These are phyloP conservation scores for Eutrema heterophyllum DNA, from an alignment of 345 rosid species.

Conservation along the genomic window DNA sequence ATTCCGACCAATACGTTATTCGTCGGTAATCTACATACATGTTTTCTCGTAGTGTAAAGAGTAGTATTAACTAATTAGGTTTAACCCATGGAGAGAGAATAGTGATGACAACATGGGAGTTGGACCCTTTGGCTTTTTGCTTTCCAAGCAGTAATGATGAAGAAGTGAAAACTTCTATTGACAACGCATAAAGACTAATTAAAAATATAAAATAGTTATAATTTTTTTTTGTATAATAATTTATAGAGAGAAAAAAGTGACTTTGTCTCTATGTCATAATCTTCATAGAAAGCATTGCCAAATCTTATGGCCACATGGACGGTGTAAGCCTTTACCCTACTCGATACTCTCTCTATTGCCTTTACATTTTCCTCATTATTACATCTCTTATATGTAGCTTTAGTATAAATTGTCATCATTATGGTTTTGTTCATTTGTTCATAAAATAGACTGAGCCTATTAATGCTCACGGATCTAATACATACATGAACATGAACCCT, in stretches of 20 bases:
- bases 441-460: slow-evolving; percentile 25
- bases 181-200: slow-evolving; percentile 33
- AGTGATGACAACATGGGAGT: slow-evolving; percentile 38
- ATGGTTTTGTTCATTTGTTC: slow-evolving; percentile 15
- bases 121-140: slow-evolving; percentile 30
- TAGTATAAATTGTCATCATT: slow-evolving; percentile 26
- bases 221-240: background rate
- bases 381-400: slow-evolving; percentile 23
- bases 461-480: slow-evolving; percentile 35
- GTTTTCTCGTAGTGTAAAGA: no score
- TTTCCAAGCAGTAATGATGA: slow-evolving; percentile 34
- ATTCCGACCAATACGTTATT: no score
- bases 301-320: slow-evolving; percentile 38
- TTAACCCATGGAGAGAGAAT: slow-evolving; percentile 5
- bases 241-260: slow-evolving; percentile 27
- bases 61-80: slow-evolving; percentile 20
- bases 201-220: background rate
- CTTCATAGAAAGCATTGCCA: slow-evolving; percentile 36
- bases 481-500: slow-evolving; percentile 23
- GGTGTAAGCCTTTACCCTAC: slow-evolving; percentile 39
- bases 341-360: slow-evolving; percentile 18
- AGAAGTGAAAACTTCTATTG: slow-evolving; percentile 25
- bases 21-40: no score
- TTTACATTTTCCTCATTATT: slow-evolving; percentile 32
- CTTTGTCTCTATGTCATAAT: slow-evolving; percentile 39